Evolutionary conservation across 768 basidiomycete species (phyloP).

Genomic region (Leccinum disarticulatum): DNA sequence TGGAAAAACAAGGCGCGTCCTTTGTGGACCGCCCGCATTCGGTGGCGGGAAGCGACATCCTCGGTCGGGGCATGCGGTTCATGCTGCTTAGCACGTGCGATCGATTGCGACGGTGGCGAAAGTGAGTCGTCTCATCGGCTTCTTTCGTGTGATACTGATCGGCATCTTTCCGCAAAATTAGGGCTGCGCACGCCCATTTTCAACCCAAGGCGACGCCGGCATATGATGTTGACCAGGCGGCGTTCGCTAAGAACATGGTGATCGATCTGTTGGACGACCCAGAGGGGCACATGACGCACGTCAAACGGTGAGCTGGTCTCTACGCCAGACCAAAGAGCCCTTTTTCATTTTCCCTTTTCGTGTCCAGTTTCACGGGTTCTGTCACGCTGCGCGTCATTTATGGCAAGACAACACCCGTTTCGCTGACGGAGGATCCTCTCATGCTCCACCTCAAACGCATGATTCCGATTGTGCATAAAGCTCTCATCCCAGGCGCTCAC

Average conservation of each 20-base stretch:
- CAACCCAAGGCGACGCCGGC: constrained; percentile 46
- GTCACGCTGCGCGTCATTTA: constrained; percentile 30
- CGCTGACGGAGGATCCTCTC: constrained; percentile 19
- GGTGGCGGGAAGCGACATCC: constrained; percentile 55
- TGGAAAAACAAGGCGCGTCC: constrained; percentile 58
- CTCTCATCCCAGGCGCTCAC: constrained; percentile 34
- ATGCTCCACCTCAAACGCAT: constrained; percentile 31
- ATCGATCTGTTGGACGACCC: constrained; percentile 25
- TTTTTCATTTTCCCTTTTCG: background rate
- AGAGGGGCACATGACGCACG: constrained; percentile 23
- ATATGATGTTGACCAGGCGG: constrained; percentile 48
- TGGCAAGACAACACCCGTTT: constrained; percentile 23
- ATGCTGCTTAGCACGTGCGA: constrained; percentile 53
- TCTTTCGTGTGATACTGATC: background rate
- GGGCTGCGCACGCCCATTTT: constrained; percentile 54
- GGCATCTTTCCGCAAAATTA: constrained; percentile 18
- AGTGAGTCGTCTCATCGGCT: constrained; percentile 28
- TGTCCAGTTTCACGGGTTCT: constrained; percentile 26
- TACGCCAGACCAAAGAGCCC: background rate
- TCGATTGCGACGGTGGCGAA: constrained; percentile 57
- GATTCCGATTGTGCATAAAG: constrained; percentile 30
- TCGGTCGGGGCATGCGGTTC: constrained; percentile 58
- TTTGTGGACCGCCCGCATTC: constrained; percentile 51
- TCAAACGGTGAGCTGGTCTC: constrained; percentile 36
- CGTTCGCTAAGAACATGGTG: constrained; percentile 29